Conservation (phyloP, 2,329 filamentous ascomycete genomes). For the Plenodomus tracheiphilus region DNA sequence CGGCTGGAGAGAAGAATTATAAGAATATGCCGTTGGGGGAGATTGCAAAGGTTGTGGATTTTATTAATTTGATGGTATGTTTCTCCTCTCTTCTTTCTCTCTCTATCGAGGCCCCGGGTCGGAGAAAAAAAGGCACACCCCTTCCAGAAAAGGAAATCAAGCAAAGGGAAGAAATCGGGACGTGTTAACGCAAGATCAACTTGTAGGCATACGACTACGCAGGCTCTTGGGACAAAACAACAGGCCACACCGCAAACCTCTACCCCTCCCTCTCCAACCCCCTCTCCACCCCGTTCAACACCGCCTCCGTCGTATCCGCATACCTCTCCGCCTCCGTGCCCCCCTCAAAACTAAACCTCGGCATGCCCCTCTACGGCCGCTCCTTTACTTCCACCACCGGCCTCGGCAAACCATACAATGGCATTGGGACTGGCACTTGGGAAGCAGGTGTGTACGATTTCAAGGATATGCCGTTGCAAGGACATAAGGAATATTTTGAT, state of each 20-base stretch:
- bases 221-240: slow-evolving; percentile 73
- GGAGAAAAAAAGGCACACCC: too few relatives aligned
- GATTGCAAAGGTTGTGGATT: slow-evolving; percentile 51
- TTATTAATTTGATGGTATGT: slow-evolving; percentile 54
- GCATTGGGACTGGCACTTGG: slow-evolving; percentile 79
- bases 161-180: too few relatives aligned
- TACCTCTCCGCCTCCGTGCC: slow-evolving; percentile 68
- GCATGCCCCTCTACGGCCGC: slow-evolving; percentile 91
- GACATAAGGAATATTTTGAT: slow-evolving; percentile 68
- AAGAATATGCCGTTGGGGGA: slow-evolving; percentile 46
- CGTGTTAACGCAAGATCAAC: neutral
- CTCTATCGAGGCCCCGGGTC: neutral
- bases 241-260: slow-evolving; percentile 83
- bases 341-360: slow-evolving; percentile 76
- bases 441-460: slow-evolving; percentile 80
- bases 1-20: slow-evolving; percentile 50
- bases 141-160: neutral
- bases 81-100: neutral
- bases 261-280: slow-evolving; percentile 63
- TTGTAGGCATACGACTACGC: slow-evolving; percentile 56
- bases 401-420: slow-evolving; percentile 68
- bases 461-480: slow-evolving; percentile 75
- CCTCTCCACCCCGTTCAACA: slow-evolving; percentile 75
- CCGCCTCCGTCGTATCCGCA: slow-evolving; percentile 68
- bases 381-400: slow-evolving; percentile 80